Percentiles rank a stretch among this genome's conserved stretches.
These are phyloP conservation scores for Tricholoma sp. DNA, from an alignment of 768 basidiomycete species.

Conservation along the genomic window DNA sequence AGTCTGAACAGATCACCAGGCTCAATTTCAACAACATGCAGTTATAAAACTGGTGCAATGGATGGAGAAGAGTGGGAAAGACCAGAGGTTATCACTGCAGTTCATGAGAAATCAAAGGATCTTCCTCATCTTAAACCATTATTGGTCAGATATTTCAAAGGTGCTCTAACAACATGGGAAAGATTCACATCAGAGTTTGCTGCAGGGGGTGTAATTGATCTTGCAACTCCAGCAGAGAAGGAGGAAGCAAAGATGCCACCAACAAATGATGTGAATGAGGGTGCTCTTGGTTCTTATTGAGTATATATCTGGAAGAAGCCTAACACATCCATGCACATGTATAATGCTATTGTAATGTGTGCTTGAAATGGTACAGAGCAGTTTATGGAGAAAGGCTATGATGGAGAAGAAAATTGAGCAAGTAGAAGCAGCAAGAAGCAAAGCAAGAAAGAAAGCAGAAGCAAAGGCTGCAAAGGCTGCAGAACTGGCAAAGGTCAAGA, in stretches of 20 bases:
- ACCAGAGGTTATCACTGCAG: conserved; percentile 13
- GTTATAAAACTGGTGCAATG: conserved; percentile 12
- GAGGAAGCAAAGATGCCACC: conserved; percentile 22
- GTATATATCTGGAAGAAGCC: conserved; percentile 12
- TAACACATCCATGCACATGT: conserved; percentile 13
- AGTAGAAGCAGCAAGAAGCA: not conserved
- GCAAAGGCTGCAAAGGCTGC: not conserved
- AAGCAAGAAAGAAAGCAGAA: not conserved
- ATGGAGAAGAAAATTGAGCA: conserved; percentile 1
- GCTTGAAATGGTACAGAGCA: conserved; percentile 18
- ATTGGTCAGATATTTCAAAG: conserved; percentile 21
- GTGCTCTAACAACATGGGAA: conserved; percentile 21
- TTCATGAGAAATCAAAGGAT: conserved; percentile 7
- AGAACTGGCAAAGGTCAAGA: not conserved
- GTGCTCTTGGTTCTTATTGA: conserved; percentile 20
- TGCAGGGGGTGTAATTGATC: conserved; percentile 22
- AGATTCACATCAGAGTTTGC: conserved; percentile 25
- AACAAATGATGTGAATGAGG: conserved; percentile 29
- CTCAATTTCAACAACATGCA: conserved; percentile 10
- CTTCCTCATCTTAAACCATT: conserved; percentile 15
- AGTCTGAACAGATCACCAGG: conserved; percentile 13
- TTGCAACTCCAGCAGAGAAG: conserved; percentile 14
- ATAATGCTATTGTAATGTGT: conserved; percentile 22
- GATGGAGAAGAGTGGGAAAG: conserved; percentile 23
- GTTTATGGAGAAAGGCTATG: conserved; percentile 14